phyloP scores from a whole-genome alignment of 192 early-diverging fungal genomes.

The Mortierella claussenii region DNA sequence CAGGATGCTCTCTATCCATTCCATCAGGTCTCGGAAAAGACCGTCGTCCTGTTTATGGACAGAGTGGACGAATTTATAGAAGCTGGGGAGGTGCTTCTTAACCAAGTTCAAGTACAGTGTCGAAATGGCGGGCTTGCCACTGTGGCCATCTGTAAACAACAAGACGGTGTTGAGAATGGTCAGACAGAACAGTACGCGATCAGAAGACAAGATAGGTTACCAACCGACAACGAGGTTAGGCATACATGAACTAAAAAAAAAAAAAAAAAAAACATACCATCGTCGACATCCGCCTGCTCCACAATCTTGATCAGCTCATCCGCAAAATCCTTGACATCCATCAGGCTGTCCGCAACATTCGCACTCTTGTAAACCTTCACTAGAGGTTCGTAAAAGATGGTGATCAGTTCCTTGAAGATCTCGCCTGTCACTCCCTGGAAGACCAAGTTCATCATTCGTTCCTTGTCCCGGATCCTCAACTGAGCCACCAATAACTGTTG shows the following conservation, averaged over 20 bases:
- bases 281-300: conserved; percentile 49
- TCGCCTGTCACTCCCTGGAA: conserved; percentile 65
- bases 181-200: too few species aligned
- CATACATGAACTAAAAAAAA: background rate
- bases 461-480: conserved; percentile 59
- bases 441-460: conserved; percentile 58
- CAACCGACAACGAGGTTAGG: too few species aligned
- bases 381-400: conserved; percentile 69
- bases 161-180: too few species aligned
- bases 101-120: conserved; percentile 59
- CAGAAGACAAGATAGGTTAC: too few species aligned
- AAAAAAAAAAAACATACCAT: conserved; percentile 22
- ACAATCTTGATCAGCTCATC: conserved; percentile 67
- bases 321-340: conserved; percentile 59
- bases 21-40: conserved; percentile 60
- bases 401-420: conserved; percentile 63
- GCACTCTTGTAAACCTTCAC: conserved; percentile 66
- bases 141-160: conserved; percentile 8
- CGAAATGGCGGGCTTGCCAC: conserved; percentile 37
- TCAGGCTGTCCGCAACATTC: conserved; percentile 63
- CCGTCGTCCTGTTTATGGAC: conserved; percentile 61
- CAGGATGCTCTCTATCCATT: conserved; percentile 57
- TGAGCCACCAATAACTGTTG: conserved; percentile 60
- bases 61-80: conserved; percentile 66
- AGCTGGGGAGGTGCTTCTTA: conserved; percentile 58